Conservation (phyloP, 495 filamentous ascomycete genomes). For the Terfezia claveryi region DNA sequence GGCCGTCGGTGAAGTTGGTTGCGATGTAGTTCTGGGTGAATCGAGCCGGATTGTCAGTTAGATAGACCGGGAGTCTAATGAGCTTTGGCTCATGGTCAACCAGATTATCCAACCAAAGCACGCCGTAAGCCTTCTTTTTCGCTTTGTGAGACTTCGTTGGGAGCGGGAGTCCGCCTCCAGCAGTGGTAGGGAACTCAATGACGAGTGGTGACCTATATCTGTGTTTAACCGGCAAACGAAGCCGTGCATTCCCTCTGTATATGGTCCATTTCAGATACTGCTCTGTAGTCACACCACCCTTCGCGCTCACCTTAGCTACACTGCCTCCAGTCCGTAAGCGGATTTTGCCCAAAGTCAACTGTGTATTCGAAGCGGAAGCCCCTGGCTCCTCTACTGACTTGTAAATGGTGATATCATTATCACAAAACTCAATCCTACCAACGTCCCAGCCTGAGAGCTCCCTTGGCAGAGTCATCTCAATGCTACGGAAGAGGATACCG, state of each 20-base stretch:
- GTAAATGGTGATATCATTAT: not conserved
- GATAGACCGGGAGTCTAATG: slow-evolving; percentile 74
- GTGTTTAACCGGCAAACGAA: slow-evolving; percentile 70
- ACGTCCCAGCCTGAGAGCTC: slow-evolving; percentile 42
- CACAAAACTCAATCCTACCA: slow-evolving; percentile 69
- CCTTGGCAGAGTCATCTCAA: slow-evolving; percentile 32
- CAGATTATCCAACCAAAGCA: slow-evolving; percentile 69
- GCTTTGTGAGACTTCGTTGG: slow-evolving; percentile 24
- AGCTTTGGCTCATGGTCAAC: slow-evolving; percentile 51
- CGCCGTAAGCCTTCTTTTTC: slow-evolving; percentile 52
- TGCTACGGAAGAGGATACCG: slow-evolving; percentile 46
- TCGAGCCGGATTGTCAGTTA: slow-evolving; percentile 42
- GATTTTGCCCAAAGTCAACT: slow-evolving; percentile 36
- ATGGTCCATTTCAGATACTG: too few species aligned
- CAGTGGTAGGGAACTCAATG: slow-evolving; percentile 42
- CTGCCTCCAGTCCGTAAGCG: slow-evolving; percentile 69
- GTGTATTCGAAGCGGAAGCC: slow-evolving; percentile 28
- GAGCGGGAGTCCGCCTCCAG: not conserved
- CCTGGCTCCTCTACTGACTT: not conserved
- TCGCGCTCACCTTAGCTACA: slow-evolving; percentile 30
- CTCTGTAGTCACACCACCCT: not conserved
- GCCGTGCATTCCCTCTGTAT: slow-evolving; percentile 25
- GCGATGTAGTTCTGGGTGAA: slow-evolving; percentile 85
- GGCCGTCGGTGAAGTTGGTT: slow-evolving; percentile 38
- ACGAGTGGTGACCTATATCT: slow-evolving; percentile 73